Percentiles rank a stretch among this genome's conserved stretches.
Conservation (phyloP, 345 rosid species). For the Pseudoturritis turrita region DNA sequence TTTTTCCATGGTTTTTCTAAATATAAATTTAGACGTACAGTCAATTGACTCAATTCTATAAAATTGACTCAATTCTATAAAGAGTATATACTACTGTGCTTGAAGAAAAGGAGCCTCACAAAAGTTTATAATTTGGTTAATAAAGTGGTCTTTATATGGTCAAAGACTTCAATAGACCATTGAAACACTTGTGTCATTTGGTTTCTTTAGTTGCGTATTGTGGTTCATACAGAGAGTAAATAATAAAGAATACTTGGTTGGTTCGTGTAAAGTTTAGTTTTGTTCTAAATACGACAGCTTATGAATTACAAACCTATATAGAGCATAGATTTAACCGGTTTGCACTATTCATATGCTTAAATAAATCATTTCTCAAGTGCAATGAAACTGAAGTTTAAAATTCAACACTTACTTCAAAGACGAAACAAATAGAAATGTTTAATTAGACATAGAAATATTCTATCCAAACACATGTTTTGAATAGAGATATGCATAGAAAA, state of each 20-base stretch:
- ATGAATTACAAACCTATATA: too few relatives aligned
- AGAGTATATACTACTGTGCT: too few relatives aligned
- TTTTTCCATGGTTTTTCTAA: too few relatives aligned
- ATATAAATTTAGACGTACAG: too few relatives aligned
- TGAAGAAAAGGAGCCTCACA: not conserved
- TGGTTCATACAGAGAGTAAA: too few relatives aligned
- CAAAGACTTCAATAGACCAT: not conserved
- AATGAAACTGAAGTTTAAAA: not conserved
- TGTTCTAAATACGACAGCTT: not conserved
- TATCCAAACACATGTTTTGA: conserved; percentile 2
- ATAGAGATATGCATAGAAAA: not conserved
- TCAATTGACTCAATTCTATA: too few relatives aligned
- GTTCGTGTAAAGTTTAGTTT: too few relatives aligned
- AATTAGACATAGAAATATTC: not conserved
- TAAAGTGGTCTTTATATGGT: not conserved
- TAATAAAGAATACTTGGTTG: too few relatives aligned
- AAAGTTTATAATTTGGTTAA: not conserved
- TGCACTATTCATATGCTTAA: not conserved
- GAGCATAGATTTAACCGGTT: not conserved
- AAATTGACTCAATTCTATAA: too few relatives aligned
- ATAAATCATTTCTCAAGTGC: not conserved
- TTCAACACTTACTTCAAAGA: not conserved
- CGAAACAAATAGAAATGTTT: conserved; percentile 5
- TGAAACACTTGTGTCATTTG: not conserved
- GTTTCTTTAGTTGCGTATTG: not conserved